Evolutionary conservation across 1,284 basidiomycete species (phyloP).

Genomic region (Heterobasidion parviporum): DNA sequence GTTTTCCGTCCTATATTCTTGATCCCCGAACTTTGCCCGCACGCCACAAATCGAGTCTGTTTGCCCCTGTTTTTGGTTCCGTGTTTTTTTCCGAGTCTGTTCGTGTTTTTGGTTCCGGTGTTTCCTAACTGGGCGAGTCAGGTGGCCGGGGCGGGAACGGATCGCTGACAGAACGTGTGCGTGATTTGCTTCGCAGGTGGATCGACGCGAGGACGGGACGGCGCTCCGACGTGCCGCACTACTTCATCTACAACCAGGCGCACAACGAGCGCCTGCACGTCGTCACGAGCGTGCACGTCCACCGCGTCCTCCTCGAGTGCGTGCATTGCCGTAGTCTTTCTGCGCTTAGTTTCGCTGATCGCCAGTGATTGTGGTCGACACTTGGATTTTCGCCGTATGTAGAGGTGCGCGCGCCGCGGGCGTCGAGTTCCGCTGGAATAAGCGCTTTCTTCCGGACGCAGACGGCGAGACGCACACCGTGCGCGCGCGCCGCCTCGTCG

Average conservation of each 20-base stretch:
- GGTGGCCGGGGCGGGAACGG: no score
- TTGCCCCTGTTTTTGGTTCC: no score
- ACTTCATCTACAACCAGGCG: constrained; percentile 11
- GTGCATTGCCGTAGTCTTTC: no score
- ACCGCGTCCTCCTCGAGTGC: constrained; percentile 9
- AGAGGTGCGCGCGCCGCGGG: constrained; percentile 46
- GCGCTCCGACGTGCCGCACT: constrained; percentile 10
- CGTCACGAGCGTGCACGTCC: constrained; percentile 10
- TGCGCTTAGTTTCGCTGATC: background rate
- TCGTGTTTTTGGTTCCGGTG: no score
- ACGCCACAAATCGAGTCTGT: background rate
- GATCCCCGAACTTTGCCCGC: no score
- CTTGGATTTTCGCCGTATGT: background rate
- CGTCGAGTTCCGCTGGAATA: constrained; percentile 43
- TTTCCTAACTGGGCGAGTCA: no score
- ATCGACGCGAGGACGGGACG: constrained; percentile 10
- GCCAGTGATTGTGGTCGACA: background rate
- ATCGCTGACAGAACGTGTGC: background rate
- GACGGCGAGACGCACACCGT: constrained; percentile 17
- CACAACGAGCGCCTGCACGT: constrained; percentile 6
- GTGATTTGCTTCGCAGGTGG: constrained; percentile 4
- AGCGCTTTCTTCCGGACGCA: constrained; percentile 16
- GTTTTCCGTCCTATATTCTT: no score
- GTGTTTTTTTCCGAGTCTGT: no score
- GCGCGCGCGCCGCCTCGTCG: constrained; percentile 33